Conservation (phyloP, 495 filamentous ascomycete species). For the Peziza echinospora region DNA sequence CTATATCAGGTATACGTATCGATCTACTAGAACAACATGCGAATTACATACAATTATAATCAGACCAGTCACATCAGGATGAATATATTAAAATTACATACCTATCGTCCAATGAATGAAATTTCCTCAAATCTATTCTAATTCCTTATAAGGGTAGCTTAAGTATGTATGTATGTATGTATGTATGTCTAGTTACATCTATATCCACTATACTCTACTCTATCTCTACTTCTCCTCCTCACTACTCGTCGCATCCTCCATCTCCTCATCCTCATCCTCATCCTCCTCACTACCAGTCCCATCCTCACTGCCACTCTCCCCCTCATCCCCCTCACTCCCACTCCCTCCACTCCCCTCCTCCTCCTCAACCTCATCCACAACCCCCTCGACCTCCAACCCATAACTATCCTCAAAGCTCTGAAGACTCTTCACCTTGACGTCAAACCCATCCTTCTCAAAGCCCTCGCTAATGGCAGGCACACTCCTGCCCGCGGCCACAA, state of each 20-base stretch:
- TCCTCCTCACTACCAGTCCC: slow-evolving; percentile 23
- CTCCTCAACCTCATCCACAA: slow-evolving; percentile 43
- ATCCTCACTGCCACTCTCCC: slow-evolving; percentile 33
- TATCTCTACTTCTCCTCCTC: slow-evolving; percentile 14
- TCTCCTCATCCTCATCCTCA: slow-evolving; percentile 25
- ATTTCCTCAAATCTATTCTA: no score
- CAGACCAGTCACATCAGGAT: no score
- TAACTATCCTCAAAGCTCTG: slow-evolving; percentile 80
- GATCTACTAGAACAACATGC: no score
- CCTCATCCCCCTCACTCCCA: slow-evolving; percentile 42
- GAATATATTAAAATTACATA: no score
- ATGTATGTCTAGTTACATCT: no score
- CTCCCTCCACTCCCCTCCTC: slow-evolving; percentile 39
- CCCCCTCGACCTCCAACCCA: slow-evolving; percentile 44
- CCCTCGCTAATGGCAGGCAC: slow-evolving; percentile 57
- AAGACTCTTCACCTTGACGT: slow-evolving; percentile 49
- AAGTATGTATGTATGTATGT: no score
- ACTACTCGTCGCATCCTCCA: slow-evolving; percentile 21
- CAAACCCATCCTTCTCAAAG: slow-evolving; percentile 55
- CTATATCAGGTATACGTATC: no score
- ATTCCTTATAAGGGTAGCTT: no score
- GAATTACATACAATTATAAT: no score
- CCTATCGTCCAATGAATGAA: no score
- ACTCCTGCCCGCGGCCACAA: slow-evolving; percentile 76
- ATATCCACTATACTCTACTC: background rate